These are phyloP conservation scores for Calonectria pauciramosa DNA, from an alignment of 2,329 filamentous ascomycete species.

Conservation along the genomic window DNA sequence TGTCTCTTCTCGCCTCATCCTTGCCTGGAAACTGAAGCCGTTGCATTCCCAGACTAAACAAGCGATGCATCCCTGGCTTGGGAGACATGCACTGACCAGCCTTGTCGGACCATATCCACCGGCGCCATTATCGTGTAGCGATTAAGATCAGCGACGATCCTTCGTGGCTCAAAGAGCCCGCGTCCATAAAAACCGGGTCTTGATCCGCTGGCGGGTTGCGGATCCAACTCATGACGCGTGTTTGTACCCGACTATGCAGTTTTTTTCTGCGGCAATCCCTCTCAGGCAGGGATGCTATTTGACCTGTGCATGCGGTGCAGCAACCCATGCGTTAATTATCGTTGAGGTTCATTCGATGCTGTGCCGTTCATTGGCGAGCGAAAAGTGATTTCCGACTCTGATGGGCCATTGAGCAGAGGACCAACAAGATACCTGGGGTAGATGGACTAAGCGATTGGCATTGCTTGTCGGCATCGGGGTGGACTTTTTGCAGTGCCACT, in stretches of 20 bases:
- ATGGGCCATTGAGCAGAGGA: background rate
- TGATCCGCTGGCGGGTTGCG: background rate
- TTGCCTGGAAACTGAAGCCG: background rate
- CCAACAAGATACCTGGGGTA: background rate
- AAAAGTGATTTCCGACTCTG: background rate
- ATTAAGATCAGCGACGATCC: constrained; percentile 1
- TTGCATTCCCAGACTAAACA: background rate
- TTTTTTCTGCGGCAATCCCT: background rate
- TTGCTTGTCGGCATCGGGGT: background rate
- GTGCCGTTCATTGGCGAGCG: background rate
- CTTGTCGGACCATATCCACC: background rate
- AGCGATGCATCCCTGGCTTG: background rate
- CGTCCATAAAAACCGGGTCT: background rate
- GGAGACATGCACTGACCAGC: background rate
- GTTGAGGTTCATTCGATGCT: background rate
- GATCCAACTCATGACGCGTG: background rate
- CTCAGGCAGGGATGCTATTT: no score
- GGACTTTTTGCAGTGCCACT: background rate
- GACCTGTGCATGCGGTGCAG: background rate
- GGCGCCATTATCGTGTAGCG: background rate
- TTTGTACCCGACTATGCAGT: background rate
- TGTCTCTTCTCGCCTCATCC: background rate
- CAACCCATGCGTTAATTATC: background rate
- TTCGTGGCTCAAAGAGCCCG: background rate
- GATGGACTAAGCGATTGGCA: background rate